A percentile compares a stretch with the other conserved stretches of the same genome.
Evolutionary conservation across 768 basidiomycete genomes (phyloP).

Genomic region (Lactarius sanguifluus): DNA sequence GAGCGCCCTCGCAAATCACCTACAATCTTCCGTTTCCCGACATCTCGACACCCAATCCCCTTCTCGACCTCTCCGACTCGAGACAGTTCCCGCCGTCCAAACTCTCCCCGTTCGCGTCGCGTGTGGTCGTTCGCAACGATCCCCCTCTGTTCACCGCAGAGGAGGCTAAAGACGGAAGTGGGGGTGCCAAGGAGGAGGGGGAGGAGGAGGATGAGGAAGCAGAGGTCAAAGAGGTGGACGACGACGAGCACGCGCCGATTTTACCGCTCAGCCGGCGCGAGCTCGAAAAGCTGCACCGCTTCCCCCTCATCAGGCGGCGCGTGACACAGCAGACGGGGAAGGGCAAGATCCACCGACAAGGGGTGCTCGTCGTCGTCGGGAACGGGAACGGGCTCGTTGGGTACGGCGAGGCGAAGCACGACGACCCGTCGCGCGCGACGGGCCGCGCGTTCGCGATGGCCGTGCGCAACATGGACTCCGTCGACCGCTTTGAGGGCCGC

Average conservation of each 20-base stretch:
- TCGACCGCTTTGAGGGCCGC: conserved; percentile 90
- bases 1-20: conserved; percentile 10
- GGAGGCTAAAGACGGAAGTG: conserved; percentile 35
- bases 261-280: conserved; percentile 36
- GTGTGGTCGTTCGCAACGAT: conserved; percentile 68
- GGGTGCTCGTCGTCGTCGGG: conserved; percentile 70
- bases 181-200: conserved; percentile 32
- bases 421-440: conserved; percentile 51
- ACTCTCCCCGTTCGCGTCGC: conserved; percentile 56
- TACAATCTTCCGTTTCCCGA: conserved; percentile 40
- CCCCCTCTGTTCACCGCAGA: conserved; percentile 57
- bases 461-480: conserved; percentile 85
- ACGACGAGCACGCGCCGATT: conserved; percentile 33
- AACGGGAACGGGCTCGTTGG: conserved; percentile 84
- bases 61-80: conserved; percentile 18
- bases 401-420: conserved; percentile 77
- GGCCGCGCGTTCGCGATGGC: conserved; percentile 66
- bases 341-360: conserved; percentile 74
- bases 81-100: conserved; percentile 49
- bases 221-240: conserved; percentile 27
- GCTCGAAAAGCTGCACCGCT: conserved; percentile 40
- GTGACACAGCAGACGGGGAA: conserved; percentile 92
- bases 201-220: conserved; percentile 3
- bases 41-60: conserved; percentile 20
- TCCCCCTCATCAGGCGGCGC: conserved; percentile 47